Percentiles rank a stretch among this genome's conserved stretches.
Evolutionary conservation across 768 basidiomycete genomes (phyloP).

Genomic region (Hemileccinum rubropunctum): DNA sequence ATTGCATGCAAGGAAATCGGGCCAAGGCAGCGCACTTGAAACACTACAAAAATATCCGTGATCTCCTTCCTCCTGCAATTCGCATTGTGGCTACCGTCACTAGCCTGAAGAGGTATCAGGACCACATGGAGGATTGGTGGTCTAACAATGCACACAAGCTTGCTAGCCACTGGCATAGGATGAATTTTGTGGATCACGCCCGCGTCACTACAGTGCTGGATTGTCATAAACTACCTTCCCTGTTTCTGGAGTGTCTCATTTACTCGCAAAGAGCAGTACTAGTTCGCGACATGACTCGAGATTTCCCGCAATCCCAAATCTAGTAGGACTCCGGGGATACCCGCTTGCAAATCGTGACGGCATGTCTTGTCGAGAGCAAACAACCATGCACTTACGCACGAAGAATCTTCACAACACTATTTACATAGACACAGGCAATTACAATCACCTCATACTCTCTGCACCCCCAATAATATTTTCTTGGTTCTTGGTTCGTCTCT

Average conservation of each 20-base stretch:
- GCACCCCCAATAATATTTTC: neutral
- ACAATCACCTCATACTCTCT: neutral
- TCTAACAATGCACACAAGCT: conserved; percentile 11
- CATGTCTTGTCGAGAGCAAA: neutral
- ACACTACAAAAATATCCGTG: conserved; percentile 11
- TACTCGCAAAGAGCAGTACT: conserved; percentile 10
- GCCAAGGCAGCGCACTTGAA: conserved; percentile 17
- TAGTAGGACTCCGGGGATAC: neutral
- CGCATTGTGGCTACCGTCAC: conserved; percentile 20
- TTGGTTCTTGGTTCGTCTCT: neutral
- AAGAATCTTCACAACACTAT: neutral
- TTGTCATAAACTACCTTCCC: neutral
- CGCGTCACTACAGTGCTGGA: conserved; percentile 18
- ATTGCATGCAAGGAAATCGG: conserved; percentile 20
- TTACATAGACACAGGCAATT: neutral
- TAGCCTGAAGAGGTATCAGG: conserved; percentile 17
- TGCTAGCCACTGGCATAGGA: conserved; percentile 5
- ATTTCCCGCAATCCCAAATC: conserved; percentile 9
- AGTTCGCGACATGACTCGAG: conserved; percentile 11
- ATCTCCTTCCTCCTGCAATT: conserved; percentile 3
- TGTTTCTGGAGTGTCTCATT: conserved; percentile 11
- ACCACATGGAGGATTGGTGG: conserved; percentile 26
- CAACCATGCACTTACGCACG: neutral
- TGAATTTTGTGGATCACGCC: conserved; percentile 20
- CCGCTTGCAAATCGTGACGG: neutral